Conservation (phyloP, 768 basidiomycete genomes). For the Paxillus ammoniavirescens region DNA sequence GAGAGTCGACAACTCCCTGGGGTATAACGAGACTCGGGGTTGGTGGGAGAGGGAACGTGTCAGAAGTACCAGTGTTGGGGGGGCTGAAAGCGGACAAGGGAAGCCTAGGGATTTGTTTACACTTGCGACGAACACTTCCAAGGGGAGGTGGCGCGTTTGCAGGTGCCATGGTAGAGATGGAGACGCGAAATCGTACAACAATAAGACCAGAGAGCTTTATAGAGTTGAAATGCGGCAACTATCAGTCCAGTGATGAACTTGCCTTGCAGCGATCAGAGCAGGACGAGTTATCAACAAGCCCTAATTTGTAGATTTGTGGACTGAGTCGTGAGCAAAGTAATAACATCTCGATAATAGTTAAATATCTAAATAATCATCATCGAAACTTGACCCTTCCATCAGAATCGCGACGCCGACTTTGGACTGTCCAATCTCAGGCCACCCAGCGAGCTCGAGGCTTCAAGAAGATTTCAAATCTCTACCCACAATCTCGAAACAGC, state of each 20-base stretch:
- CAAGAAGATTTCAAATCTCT: too few relatives aligned
- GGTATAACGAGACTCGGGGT: constrained; percentile 71
- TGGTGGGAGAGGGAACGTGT: constrained; percentile 65
- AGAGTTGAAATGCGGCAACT: neutral
- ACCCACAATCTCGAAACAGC: too few relatives aligned
- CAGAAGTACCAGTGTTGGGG: constrained; percentile 64
- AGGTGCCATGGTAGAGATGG: constrained; percentile 3
- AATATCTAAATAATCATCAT: too few relatives aligned
- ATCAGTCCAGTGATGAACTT: neutral
- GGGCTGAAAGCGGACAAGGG: constrained; percentile 76
- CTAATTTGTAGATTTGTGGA: neutral
- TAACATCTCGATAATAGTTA: too few relatives aligned
- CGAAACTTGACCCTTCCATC: too few relatives aligned
- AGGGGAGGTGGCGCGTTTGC: constrained; percentile 19
- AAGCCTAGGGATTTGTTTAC: constrained; percentile 66
- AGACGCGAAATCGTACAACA: neutral
- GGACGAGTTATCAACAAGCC: neutral
- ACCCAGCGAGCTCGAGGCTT: too few relatives aligned
- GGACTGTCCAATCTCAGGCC: too few relatives aligned
- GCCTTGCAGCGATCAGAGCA: neutral
- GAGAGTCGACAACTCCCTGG: constrained; percentile 61
- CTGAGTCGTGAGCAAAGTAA: too few relatives aligned
- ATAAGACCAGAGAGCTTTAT: neutral
- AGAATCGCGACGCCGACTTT: too few relatives aligned
- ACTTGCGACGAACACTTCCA: constrained; percentile 53